Percentiles rank a stretch among this genome's conserved stretches.
phyloP scores from a whole-genome alignment of 1,139 yeast genomes.

The Blastobotrys proliferans region DNA sequence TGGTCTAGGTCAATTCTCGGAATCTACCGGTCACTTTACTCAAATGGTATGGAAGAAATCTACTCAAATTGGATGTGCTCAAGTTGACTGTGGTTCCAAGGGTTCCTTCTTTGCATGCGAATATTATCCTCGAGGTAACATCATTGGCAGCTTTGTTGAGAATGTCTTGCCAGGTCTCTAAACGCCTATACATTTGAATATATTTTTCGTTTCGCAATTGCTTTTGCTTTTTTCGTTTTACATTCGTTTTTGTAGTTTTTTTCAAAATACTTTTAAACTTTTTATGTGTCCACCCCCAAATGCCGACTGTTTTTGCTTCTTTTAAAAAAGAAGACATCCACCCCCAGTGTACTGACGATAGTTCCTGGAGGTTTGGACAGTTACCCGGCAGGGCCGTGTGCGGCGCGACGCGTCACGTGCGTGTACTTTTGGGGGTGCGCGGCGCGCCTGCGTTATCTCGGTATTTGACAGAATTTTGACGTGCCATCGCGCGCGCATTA shows the following conservation, averaged over 20 bases:
- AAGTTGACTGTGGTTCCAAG: slow-evolving; percentile 34
- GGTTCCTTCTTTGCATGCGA: slow-evolving; percentile 38
- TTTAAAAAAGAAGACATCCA: no score
- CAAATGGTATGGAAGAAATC: slow-evolving; percentile 79
- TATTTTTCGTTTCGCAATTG: no score
- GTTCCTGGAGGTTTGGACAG: no score
- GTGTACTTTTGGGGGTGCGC: no score
- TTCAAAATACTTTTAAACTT: not conserved
- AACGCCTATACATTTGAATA: no score
- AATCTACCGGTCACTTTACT: slow-evolving; percentile 68
- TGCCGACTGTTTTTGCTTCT: no score
- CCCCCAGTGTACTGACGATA: not conserved
- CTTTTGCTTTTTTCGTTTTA: not conserved
- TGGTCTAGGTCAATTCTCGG: slow-evolving; percentile 40
- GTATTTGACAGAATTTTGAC: no score
- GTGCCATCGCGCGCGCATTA: no score
- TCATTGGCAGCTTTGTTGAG: slow-evolving; percentile 41
- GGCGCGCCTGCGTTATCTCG: no score
- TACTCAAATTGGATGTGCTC: slow-evolving; percentile 72
- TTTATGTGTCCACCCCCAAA: no score
- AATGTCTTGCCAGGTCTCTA: slow-evolving; percentile 72
- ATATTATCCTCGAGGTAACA: slow-evolving; percentile 39
- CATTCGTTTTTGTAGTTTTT: not conserved
- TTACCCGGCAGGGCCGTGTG: no score
- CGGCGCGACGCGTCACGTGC: no score